phyloP scores from a whole-genome alignment of 805 yeast genomes.

The Yamadazyma laniorum region DNA sequence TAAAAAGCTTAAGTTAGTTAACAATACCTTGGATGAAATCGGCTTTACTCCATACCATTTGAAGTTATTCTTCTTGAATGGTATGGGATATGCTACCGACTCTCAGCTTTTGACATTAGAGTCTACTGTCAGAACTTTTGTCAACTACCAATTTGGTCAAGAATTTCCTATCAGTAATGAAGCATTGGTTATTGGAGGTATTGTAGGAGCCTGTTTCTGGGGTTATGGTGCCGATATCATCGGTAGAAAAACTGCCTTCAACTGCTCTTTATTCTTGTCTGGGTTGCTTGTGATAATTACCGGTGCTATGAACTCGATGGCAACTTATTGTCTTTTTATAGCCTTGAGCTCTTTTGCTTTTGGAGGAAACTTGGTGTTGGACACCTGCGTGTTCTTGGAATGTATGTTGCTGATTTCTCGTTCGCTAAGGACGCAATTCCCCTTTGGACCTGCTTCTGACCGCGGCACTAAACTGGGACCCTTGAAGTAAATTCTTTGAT shows the following conservation, averaged over 20 bases:
- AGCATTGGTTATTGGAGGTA: conserved; percentile 40
- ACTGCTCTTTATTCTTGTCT: conserved; percentile 46
- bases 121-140: conserved; percentile 22
- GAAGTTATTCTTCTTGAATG: conserved; percentile 33
- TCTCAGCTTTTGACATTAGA: conserved; percentile 26
- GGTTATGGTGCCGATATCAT: conserved; percentile 56
- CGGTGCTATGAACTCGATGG: conserved; percentile 51
- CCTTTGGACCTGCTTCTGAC: too few species aligned
- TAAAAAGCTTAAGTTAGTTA: conserved; percentile 44
- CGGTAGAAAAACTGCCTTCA: conserved; percentile 54
- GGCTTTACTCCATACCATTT: conserved; percentile 42
- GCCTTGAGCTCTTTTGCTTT: conserved; percentile 45
- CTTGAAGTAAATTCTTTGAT: background rate
- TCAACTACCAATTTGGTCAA: conserved; percentile 27
- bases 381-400: conserved; percentile 12
- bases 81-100: conserved; percentile 39
- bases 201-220: conserved; percentile 55
- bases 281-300: conserved; percentile 51
- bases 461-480: too few species aligned
- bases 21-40: conserved; percentile 57
- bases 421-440: too few species aligned
- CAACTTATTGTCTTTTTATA: conserved; percentile 50
- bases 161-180: conserved; percentile 25
- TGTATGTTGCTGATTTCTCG: conserved; percentile 2
- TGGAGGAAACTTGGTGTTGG: conserved; percentile 50